Base-by-base conservation (phyloP, 768 basidiomycete species). In the Boletus bicolor region DNA sequence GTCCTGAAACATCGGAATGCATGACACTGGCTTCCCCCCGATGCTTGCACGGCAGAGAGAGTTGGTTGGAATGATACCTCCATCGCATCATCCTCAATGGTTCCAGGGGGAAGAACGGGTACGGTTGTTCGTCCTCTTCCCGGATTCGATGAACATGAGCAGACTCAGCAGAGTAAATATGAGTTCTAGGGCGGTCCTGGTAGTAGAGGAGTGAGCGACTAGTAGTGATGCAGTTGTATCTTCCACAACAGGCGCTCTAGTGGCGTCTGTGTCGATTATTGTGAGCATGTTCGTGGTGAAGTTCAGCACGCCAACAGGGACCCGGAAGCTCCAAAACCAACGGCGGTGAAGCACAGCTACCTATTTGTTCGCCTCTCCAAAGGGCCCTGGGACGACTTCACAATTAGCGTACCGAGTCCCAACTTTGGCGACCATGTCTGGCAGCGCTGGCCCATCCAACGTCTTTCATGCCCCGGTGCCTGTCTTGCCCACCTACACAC, bases 401-500 rank as follows among this genome's bases (percentile, higher is more conserved):
- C 26, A 44, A 6, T 34, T 34, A 28, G 28, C 38, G 28, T 10
- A 50, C 52, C 10, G n/a, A 38, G 11, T 8, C 28, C 19, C 45
- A 37, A 45, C 36, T 2, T 37, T 21, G 56, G 43, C 54, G 28
- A 56, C 37, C 3, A 68, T 67, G 66, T 53, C 61, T 11, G 38
- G 44, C 48, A 54, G 45, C 21, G 12, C 51, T 15, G 51, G 51
- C 12, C 52, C 50, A 26, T 63, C 58, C 17, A 48, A 64, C 28
- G 30, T 59, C 46, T 61, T 59, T 41, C 63, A 56, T 30, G 48
- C 57, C 56, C 73, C 60, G 32, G 50, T 26, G 26, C 67, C 66
- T 4, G 58, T 55, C 52, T 63, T 58, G 43, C 80, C 79, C 12
- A 60, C 67, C 4, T 67, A 76, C 15, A 68, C 72, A 1, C 62